These are phyloP conservation scores for Adansonia gregorii DNA, from an alignment of 441 rosid species.

Conservation along the genomic window DNA sequence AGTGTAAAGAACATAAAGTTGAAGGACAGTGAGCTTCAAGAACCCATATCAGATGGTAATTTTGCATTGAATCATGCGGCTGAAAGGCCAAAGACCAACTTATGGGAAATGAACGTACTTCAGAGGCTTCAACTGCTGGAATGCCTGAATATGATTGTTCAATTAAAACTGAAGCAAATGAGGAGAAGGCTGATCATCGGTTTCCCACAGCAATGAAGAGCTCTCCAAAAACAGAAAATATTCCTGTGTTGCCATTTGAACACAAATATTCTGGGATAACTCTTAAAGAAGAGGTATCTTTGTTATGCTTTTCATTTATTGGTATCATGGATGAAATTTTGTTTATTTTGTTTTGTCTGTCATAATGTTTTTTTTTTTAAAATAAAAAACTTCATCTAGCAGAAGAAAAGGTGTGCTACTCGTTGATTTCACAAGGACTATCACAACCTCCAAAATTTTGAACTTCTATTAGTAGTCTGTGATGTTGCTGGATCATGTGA, in stretches of 20 bases:
- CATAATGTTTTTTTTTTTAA: neutral
- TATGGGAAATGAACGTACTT: slow-evolving; percentile 43
- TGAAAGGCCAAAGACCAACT: slow-evolving; percentile 49
- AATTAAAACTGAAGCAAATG: slow-evolving; percentile 44
- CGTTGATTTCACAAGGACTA: neutral
- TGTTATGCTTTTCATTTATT: slow-evolving; percentile 14
- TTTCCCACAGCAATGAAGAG: slow-evolving; percentile 43
- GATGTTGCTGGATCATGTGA: neutral
- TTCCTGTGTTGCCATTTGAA: slow-evolving; percentile 33
- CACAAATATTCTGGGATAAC: slow-evolving; percentile 36
- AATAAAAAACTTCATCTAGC: neutral
- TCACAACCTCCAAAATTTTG: neutral
- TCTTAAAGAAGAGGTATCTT: slow-evolving; percentile 56
- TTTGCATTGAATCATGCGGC: slow-evolving; percentile 37
- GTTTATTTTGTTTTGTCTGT: slow-evolving; percentile 4
- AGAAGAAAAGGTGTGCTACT: slow-evolving; percentile 11
- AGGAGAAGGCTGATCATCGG: slow-evolving; percentile 48
- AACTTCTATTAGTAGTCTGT: neutral
- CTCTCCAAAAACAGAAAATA: slow-evolving; percentile 42
- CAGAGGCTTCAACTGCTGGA: slow-evolving; percentile 49
- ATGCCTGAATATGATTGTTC: slow-evolving; percentile 33
- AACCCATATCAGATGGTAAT: slow-evolving; percentile 43
- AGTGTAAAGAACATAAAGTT: slow-evolving; percentile 51
- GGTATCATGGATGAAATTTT: slow-evolving; percentile 2
- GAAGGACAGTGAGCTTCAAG: slow-evolving; percentile 42